Percentiles rank a stretch among this genome's conserved stretches.
phyloP scores from a whole-genome alignment of 2,329 filamentous ascomycete species.

The Colletotrichum neosansevieriae region DNA sequence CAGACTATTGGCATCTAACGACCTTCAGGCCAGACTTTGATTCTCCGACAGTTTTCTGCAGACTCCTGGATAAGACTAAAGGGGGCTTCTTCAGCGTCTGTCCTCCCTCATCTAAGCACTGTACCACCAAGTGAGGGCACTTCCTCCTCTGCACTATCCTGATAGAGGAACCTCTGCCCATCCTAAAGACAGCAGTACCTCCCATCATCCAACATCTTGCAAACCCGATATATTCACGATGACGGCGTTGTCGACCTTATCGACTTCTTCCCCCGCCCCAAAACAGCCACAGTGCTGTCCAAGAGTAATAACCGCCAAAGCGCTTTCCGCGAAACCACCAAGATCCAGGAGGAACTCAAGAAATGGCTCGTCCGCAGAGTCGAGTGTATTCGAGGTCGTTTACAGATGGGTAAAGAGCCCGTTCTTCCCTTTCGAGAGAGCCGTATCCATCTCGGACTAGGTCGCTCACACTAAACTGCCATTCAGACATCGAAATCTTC shows the following conservation, averaged over 20 bases:
- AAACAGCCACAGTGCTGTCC: conserved; percentile 65
- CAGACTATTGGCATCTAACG: background rate
- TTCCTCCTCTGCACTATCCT: background rate
- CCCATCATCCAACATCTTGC: conserved; percentile 79
- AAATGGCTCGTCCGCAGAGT: conserved; percentile 78
- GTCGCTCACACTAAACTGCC: background rate
- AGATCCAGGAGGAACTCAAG: conserved; percentile 72
- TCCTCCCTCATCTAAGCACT: conserved; percentile 62
- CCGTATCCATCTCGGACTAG: no score
- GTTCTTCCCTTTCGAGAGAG: no score
- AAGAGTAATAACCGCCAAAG: conserved; percentile 59
- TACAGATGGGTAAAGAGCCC: conserved; percentile 65
- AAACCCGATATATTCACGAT: conserved; percentile 83
- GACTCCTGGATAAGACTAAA: conserved; percentile 79
- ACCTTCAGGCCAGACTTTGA: conserved; percentile 78
- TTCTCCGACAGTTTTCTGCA: conserved; percentile 80
- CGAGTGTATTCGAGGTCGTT: conserved; percentile 76
- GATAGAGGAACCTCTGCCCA: background rate
- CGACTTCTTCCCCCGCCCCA: conserved; percentile 81
- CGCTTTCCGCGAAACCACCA: conserved; percentile 65
- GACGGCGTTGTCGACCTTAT: conserved; percentile 79
- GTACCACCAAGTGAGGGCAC: conserved; percentile 69
- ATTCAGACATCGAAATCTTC: conserved; percentile 74
- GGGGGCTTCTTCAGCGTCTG: conserved; percentile 79
- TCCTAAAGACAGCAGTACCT: conserved; percentile 73